phyloP scores from a whole-genome alignment of 768 basidiomycete genomes.

The Lactifluus volemus region DNA sequence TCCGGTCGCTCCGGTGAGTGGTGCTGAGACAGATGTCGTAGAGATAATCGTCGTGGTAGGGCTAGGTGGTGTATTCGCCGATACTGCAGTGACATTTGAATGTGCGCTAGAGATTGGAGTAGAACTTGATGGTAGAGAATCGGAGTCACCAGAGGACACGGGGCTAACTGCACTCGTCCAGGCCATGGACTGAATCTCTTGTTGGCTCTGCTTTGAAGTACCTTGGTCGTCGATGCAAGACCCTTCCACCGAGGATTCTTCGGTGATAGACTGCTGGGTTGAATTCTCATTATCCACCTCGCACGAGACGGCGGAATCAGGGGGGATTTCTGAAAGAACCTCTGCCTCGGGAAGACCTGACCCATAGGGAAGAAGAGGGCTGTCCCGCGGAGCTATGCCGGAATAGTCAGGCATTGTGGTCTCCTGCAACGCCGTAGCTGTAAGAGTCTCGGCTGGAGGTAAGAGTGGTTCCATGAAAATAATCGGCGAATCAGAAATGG shows the following conservation, averaged over 20 bases:
- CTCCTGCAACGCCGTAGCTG: background rate
- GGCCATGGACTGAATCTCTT: background rate
- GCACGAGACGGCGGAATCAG: background rate
- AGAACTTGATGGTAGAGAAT: conserved; percentile 1
- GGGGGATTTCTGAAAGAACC: background rate
- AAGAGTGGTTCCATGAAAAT: conserved; percentile 18
- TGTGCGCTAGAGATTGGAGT: background rate
- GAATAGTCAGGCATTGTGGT: background rate
- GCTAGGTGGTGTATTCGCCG: background rate
- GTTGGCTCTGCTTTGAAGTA: background rate
- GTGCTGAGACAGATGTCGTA: background rate
- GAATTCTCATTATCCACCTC: background rate
- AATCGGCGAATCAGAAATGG: background rate
- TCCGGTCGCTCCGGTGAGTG: background rate
- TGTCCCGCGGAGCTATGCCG: background rate
- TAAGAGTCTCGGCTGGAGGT: conserved; percentile 2
- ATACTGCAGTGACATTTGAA: background rate
- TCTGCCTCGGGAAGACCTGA: background rate
- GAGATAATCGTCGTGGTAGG: background rate
- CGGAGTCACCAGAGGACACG: background rate
- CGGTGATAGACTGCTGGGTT: background rate
- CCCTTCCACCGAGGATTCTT: background rate
- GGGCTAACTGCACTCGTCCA: conserved; percentile 8
- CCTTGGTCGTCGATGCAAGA: background rate
- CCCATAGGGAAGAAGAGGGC: conserved; percentile 4